Conservation (phyloP, 768 basidiomycete species). For the Lentinula guzmanii region DNA sequence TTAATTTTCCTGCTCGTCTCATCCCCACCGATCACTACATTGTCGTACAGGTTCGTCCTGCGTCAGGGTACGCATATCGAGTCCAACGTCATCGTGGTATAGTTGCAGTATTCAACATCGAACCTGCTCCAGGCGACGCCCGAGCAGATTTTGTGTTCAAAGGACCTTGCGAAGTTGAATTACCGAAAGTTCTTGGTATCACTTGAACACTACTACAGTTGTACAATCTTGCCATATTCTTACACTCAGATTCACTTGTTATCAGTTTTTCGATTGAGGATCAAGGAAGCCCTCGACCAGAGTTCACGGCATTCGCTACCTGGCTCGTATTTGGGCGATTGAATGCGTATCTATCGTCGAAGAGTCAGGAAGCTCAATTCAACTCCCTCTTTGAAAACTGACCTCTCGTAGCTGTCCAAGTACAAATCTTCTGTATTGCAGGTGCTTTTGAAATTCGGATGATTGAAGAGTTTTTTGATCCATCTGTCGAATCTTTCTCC, state of each 20-base stretch:
- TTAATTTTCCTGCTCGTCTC: neutral
- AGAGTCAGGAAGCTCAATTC: neutral
- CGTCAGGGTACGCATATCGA: conserved; percentile 24
- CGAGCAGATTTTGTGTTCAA: conserved; percentile 47
- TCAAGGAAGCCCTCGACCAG: conserved; percentile 59
- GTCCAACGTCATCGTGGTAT: conserved; percentile 29
- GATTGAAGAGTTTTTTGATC: conserved; percentile 45
- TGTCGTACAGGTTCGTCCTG: conserved; percentile 25
- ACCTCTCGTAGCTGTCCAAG: conserved; percentile 69
- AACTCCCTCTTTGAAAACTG: conserved; percentile 9
- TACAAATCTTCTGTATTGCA: conserved; percentile 66
- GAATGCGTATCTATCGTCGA: conserved; percentile 54
- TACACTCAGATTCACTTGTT: no score
- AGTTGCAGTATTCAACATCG: conserved; percentile 34
- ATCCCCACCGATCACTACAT: neutral
- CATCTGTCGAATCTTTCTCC: conserved; percentile 47
- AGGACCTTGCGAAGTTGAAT: conserved; percentile 30
- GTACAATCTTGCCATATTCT: neutral
- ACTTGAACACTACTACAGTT: neutral
- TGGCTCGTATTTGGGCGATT: conserved; percentile 76
- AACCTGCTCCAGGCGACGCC: conserved; percentile 25
- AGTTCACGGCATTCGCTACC: conserved; percentile 70
- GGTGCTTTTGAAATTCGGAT: conserved; percentile 61
- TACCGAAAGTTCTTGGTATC: neutral
- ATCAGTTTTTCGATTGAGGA: neutral